Percentiles rank a stretch among this genome's conserved stretches.
phyloP scores from a whole-genome alignment of 495 filamentous ascomycete species.

The Tuber calosporum region DNA sequence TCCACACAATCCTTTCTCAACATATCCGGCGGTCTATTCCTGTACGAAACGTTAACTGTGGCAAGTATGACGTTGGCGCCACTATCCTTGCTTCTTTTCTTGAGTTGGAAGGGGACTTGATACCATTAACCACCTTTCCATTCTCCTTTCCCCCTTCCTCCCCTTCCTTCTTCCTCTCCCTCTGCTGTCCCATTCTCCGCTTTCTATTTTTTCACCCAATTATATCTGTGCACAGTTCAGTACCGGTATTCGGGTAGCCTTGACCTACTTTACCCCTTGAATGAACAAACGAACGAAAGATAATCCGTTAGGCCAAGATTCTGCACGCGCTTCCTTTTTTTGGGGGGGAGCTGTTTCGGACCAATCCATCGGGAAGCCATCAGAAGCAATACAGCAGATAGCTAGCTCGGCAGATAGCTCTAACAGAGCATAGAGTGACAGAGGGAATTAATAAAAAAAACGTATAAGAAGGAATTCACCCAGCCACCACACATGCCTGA shows the following conservation, averaged over 20 bases:
- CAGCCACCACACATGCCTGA: constrained; percentile 17
- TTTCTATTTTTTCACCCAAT: background rate
- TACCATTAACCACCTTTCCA: background rate
- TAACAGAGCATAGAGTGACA: background rate
- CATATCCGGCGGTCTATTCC: background rate
- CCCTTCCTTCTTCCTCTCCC: background rate
- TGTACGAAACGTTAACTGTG: background rate
- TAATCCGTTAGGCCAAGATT: background rate
- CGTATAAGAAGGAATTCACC: constrained; percentile 24
- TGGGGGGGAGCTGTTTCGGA: background rate
- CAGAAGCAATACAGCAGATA: background rate
- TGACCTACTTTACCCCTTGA: background rate
- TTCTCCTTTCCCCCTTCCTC: background rate
- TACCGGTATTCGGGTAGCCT: background rate
- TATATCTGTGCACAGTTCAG: background rate
- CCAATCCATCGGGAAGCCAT: background rate
- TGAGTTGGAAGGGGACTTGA: background rate
- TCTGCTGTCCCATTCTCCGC: background rate
- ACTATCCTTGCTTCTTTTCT: background rate
- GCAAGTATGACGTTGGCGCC: background rate
- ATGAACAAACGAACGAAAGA: background rate
- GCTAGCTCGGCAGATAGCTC: background rate
- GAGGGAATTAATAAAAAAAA: background rate
- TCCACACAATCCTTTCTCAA: background rate
- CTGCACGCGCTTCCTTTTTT: background rate